Percentiles rank a stretch among this genome's conserved stretches.
Evolutionary conservation across 179 eudicot genomes (phyloP).

Genomic region (Beta macrorhiza): DNA sequence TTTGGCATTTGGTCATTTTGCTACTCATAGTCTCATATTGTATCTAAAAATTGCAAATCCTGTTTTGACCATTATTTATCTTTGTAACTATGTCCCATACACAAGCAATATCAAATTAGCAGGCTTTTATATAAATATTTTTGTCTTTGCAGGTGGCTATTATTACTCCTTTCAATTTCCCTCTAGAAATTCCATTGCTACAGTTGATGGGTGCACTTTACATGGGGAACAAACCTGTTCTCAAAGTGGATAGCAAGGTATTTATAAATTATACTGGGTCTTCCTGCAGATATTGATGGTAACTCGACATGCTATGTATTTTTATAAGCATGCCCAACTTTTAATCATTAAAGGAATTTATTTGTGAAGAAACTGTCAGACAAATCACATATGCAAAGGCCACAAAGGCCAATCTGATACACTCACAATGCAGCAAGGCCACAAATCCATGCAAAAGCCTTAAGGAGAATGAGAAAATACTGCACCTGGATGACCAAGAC

Average conservation of each 20-base stretch:
- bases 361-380: background rate
- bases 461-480: background rate
- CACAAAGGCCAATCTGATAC: background rate
- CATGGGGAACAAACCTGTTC: conserved; percentile 95
- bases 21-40: background rate
- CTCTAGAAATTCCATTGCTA: conserved; percentile 90
- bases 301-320: background rate
- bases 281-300: conserved; percentile 2
- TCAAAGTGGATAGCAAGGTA: conserved; percentile 99
- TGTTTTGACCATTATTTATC: background rate
- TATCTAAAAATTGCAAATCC: background rate
- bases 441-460: background rate
- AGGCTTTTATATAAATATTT: background rate
- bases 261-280: conserved; percentile 4
- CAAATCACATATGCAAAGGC: background rate
- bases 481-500: background rate
- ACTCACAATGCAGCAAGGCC: background rate
- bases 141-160: conserved; percentile 66
- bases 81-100: background rate
- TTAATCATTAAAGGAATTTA: background rate
- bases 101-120: background rate
- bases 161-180: conserved; percentile 94
- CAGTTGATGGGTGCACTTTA: conserved; percentile 99
- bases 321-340: background rate
- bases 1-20: background rate